Evolutionary conservation across 2,329 filamentous ascomycete genomes (phyloP), one percentile per base, ranked within the genome.

Genomic region (Diaporthe citrichinensis): DNA sequence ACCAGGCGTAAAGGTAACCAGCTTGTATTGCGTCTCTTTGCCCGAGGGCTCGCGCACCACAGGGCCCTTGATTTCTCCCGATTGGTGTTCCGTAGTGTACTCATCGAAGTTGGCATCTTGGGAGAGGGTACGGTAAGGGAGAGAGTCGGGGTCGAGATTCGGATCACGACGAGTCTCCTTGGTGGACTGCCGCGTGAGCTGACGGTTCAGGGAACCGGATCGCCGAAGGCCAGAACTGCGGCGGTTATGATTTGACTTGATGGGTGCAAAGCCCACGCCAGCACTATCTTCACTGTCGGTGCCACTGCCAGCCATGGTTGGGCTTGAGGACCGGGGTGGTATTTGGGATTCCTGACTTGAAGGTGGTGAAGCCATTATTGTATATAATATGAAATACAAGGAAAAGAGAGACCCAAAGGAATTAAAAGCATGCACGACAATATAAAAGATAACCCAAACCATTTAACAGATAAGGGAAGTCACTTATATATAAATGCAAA

Each of bases 61-160:
- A 6, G 84, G 85, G 0, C 85, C 86, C 34, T 90, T 86, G 78
- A 95, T 94, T 72, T 90, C 86, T n/a, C 94, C 93, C 0, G 83
- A 80, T 7, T 85, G 83, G 2, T 90, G 92, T 82, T 94, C 93
- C 74, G 87, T 84, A 2, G 88, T 91, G 82, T 93, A 95, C 84
- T 95, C 93, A 46, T 89, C 87, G 73, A 95, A 85, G 81, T 93
- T 90, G 77, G 91, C 91, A 53, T 85, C 83, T 72, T 87, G 86
- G 77, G 86, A 91, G 39, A 95, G 85, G 23, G 91, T 92, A 78
- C 92, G 90, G 80, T 91, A 91, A 3, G 93, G 93, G 0, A 95
- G 87, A 79, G 94, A 87, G 17, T 76, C 75, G 68, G 88, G 80
- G 79, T 90, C 88, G 67, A 87, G 80, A 36, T 84, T 78, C 10